Evolutionary conservation across 108 stramenopile genomes (phyloP), one percentile per base, ranked within the genome.

Genomic region (Nitzschia sp.): DNA sequence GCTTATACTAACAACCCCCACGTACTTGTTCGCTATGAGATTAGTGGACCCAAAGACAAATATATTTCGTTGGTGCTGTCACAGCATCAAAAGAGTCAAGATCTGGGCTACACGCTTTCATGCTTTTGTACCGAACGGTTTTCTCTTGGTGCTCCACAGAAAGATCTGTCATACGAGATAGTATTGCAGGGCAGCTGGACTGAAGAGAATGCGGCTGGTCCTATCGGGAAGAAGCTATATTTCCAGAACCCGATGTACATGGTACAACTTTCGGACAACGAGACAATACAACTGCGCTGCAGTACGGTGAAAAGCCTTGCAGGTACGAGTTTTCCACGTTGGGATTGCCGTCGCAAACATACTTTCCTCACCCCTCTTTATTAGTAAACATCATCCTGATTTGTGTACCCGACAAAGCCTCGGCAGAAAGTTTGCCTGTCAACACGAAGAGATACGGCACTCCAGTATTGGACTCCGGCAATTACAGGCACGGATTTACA

Each of bases 1-100:
- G 83, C 79, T 24, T 92, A 89, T 65, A 89, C 85, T 21, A 88
- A 88, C 64, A 89, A 86, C 61, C 86, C 87, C 21, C 88, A 90
- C 58, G 83, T 85, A 2, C 69, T 92, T 8, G 70, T 88, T 22
- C 83, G 91, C 1, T 86, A 86, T 63, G 91, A 92, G 53, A 67
- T 76, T 2, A 54, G 41, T 10, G 79, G 77, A 9, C 53, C 73
- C 1, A 60, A 81, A 51, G 85, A 90, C 48, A 67, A 79, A 44
- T 65, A 67, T 51, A 65, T 92, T n/a, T 84, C 87, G 0, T 69
- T 92, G 17, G 84, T 92, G 11, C 55, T 92, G 21, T 86, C 84
- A 24, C 88, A 90, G 56, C 83, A 86, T 63, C 69, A 83, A 54
- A 92, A 92, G 58, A 69, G 57, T 14, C 63, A 84, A 54, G 83